Conservation (phyloP, 2,329 filamentous ascomycete species). For the Eurotiales sp. region DNA sequence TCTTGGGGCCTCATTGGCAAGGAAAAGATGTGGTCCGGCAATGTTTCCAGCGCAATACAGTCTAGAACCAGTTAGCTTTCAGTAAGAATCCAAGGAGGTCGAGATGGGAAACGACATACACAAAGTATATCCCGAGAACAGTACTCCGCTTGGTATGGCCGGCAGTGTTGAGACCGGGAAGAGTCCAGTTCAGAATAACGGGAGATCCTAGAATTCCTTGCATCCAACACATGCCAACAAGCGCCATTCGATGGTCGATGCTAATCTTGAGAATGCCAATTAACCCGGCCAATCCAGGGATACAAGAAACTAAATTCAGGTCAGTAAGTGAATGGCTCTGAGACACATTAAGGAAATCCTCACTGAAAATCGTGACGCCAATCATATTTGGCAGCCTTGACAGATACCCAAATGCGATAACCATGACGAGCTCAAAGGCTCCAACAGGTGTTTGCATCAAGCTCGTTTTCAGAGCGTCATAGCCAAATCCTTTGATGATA, state of each 20-base stretch:
- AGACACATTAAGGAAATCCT: conserved; percentile 18
- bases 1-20: conserved; percentile 41
- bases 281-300: conserved; percentile 47
- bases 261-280: conserved; percentile 49
- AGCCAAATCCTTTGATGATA: conserved; percentile 44
- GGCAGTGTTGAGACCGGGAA: conserved; percentile 41
- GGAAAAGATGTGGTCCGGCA: conserved; percentile 47
- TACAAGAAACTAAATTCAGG: conserved; percentile 36
- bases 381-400: conserved; percentile 26
- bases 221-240: conserved; percentile 48
- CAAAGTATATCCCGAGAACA: conserved; percentile 45
- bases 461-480: conserved; percentile 26
- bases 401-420: conserved; percentile 39
- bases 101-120: background rate
- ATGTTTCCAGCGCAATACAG: conserved; percentile 50
- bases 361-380: conserved; percentile 19
- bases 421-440: conserved; percentile 28
- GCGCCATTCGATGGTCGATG: conserved; percentile 42
- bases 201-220: conserved; percentile 45
- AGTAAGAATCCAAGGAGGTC: too few relatives aligned
- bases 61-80: conserved; percentile 12
- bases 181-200: conserved; percentile 47
- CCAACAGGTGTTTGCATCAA: conserved; percentile 33
- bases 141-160: conserved; percentile 52
- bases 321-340: background rate